Evolutionary conservation across 352 stramenopile genomes (phyloP).

Genomic region (Pythium aquatile): DNA sequence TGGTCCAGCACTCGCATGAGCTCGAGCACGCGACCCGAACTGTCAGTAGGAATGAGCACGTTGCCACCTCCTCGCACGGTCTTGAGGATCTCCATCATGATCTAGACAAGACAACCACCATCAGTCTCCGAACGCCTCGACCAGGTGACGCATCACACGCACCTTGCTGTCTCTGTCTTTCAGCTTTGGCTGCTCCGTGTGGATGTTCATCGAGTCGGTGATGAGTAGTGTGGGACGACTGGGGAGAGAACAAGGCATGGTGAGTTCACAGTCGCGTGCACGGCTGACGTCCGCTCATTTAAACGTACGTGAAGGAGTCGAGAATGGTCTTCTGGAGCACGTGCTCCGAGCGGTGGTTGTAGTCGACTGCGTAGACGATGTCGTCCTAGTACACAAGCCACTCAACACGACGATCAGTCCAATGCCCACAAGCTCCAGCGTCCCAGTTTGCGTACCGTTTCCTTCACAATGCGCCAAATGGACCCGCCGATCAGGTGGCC

Average conservation of each 20-base stretch:
- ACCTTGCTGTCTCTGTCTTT: constrained; percentile 87
- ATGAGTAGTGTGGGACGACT: constrained; percentile 85
- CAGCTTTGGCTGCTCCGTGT: constrained; percentile 84
- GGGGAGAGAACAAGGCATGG: constrained; percentile 10
- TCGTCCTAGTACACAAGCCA: constrained; percentile 59
- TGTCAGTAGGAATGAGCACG: constrained; percentile 95
- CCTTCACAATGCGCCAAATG: constrained; percentile 94
- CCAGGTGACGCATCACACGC: background rate
- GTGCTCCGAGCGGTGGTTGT: constrained; percentile 94
- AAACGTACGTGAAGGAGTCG: constrained; percentile 87
- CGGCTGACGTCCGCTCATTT: too few species aligned
- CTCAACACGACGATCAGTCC: constrained; percentile 4
- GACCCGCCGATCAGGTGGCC: constrained; percentile 94
- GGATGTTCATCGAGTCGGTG: constrained; percentile 87
- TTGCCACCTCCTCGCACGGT: constrained; percentile 91
- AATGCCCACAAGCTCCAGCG: background rate
- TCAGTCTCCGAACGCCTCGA: background rate
- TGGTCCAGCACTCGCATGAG: constrained; percentile 93
- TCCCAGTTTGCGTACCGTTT: constrained; percentile 61
- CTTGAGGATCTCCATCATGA: constrained; percentile 93
- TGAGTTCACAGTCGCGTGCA: background rate
- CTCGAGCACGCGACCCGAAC: constrained; percentile 93
- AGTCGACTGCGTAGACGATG: constrained; percentile 91
- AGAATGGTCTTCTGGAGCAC: constrained; percentile 93
- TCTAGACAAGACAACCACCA: constrained; percentile 33